These are phyloP conservation scores for Elaeagnus macrophylla DNA, from an alignment of 306 rosid species.

Conservation along the genomic window DNA sequence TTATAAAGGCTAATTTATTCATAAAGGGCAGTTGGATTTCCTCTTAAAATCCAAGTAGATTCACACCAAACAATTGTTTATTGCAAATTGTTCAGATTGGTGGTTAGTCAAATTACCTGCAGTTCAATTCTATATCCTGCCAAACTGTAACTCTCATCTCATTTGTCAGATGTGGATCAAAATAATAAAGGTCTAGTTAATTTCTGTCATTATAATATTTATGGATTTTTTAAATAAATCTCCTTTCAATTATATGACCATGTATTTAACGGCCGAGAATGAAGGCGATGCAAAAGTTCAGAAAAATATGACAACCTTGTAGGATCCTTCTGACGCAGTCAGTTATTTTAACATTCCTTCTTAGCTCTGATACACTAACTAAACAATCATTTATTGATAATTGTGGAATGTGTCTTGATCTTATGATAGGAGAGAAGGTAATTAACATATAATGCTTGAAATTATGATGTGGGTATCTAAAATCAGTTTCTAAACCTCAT, in stretches of 20 bases:
- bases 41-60: too few relatives aligned
- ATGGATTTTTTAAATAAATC: background rate
- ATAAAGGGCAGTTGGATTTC: too few relatives aligned
- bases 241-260: background rate
- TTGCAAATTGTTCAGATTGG: background rate
- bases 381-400: too few relatives aligned
- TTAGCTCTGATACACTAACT: too few relatives aligned
- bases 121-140: background rate
- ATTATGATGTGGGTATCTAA: too few relatives aligned
- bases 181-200: constrained; percentile 4
- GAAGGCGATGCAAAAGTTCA: constrained; percentile 4
- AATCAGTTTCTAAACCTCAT: too few relatives aligned
- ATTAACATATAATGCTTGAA: too few relatives aligned
- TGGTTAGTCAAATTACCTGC: background rate
- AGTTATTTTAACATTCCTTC: too few relatives aligned
- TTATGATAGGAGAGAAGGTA: too few relatives aligned
- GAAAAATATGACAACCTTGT: background rate
- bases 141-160: constrained; percentile 5
- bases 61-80: background rate
- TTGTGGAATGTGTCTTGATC: too few relatives aligned
- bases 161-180: background rate
- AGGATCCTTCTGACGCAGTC: constrained; percentile 15
- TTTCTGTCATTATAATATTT: background rate
- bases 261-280: constrained; percentile 6
- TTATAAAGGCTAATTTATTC: too few relatives aligned